Conservation (phyloP, 331 rosid genomes). For the Quercus tomentella region DNA sequence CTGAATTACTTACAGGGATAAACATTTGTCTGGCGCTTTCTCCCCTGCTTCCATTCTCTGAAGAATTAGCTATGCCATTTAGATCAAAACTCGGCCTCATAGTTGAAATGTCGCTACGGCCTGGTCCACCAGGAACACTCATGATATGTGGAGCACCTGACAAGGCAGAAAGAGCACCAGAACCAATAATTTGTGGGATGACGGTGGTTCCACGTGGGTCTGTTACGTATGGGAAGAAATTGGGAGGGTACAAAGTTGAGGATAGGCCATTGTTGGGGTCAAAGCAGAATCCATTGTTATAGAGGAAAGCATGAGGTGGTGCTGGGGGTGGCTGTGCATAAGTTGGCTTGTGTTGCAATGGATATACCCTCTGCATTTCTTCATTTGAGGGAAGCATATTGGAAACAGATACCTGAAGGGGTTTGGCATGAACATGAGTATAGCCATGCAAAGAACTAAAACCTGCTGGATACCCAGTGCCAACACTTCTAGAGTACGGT, state of each 20-base stretch:
- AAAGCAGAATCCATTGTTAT: slow-evolving; percentile 14
- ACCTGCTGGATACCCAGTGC: slow-evolving; percentile 15
- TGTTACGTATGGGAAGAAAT: slow-evolving; percentile 9
- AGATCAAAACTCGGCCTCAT: slow-evolving; percentile 16
- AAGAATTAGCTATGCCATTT: neutral
- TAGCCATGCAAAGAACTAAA: slow-evolving; percentile 13
- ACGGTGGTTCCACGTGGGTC: slow-evolving; percentile 16
- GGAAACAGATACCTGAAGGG: slow-evolving; percentile 18
- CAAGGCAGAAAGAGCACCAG: slow-evolving; percentile 19
- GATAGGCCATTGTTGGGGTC: slow-evolving; percentile 25
- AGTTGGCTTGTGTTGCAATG: slow-evolving; percentile 16
- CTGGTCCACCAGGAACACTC: slow-evolving; percentile 21
- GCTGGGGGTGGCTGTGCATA: slow-evolving; percentile 8
- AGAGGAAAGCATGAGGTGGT: slow-evolving; percentile 10
- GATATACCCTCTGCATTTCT: slow-evolving; percentile 18
- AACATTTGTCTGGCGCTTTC: slow-evolving; percentile 4
- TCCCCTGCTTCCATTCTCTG: slow-evolving; percentile 20
- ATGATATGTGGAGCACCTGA: slow-evolving; percentile 13
- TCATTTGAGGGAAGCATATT: slow-evolving; percentile 19
- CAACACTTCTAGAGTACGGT: slow-evolving; percentile 10
- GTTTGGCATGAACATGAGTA: slow-evolving; percentile 6
- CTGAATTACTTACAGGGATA: slow-evolving; percentile 5
- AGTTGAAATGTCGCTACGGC: slow-evolving; percentile 2
- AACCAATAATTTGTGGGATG: slow-evolving; percentile 20
- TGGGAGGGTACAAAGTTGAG: slow-evolving; percentile 4